Conservation (phyloP, 495 filamentous ascomycete species). For the Aspergillus incahuasiensis region DNA sequence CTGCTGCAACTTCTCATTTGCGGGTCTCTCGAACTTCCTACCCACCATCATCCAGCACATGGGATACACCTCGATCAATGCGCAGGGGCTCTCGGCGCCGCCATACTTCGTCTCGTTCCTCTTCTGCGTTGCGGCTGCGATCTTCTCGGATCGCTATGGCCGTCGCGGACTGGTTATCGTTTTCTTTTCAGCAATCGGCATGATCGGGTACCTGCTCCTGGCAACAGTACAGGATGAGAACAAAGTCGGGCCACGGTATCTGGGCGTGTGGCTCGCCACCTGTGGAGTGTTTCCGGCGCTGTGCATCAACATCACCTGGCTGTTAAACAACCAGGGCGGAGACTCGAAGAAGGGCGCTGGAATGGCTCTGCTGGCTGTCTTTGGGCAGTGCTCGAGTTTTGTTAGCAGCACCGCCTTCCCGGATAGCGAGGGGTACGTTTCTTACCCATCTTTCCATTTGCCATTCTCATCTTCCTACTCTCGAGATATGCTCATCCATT, state of each 20-base stretch:
- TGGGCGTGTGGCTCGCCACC: conserved; percentile 59
- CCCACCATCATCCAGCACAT: conserved; percentile 66
- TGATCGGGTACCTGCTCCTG: conserved; percentile 64
- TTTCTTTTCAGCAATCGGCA: conserved; percentile 50
- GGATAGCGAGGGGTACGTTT: conserved; percentile 11
- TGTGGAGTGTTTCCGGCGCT: conserved; percentile 59
- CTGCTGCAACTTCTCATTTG: conserved; percentile 29
- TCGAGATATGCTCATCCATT: background rate
- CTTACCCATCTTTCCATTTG: background rate
- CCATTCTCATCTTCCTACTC: no score
- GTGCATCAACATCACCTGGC: conserved; percentile 61
- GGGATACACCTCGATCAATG: conserved; percentile 59
- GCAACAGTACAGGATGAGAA: conserved; percentile 38
- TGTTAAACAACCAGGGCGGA: conserved; percentile 59
- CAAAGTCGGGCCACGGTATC: conserved; percentile 50
- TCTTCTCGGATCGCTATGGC: conserved; percentile 58
- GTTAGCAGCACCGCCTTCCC: conserved; percentile 28
- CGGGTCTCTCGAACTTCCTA: conserved; percentile 62
- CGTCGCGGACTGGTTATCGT: conserved; percentile 61
- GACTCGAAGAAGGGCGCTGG: conserved; percentile 31
- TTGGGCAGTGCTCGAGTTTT: conserved; percentile 31
- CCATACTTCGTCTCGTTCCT: conserved; percentile 70
- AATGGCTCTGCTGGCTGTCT: conserved; percentile 26
- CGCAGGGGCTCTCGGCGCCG: conserved; percentile 69
- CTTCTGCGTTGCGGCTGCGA: conserved; percentile 53